phyloP scores from a whole-genome alignment of 176 grass and related monocot genomes.

The Avena eriantha region DNA sequence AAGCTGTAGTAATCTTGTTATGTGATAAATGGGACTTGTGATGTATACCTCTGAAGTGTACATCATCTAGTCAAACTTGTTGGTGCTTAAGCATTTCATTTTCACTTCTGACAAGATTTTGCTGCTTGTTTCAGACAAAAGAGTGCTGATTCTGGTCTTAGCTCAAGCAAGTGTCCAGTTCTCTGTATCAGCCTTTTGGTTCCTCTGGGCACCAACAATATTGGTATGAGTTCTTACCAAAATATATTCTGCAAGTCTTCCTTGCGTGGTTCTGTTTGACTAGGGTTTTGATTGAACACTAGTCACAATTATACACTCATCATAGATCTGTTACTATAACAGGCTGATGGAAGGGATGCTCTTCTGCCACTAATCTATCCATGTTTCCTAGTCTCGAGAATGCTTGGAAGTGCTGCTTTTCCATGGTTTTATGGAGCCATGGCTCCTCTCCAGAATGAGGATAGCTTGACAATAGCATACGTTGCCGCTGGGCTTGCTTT shows the following conservation, averaged over 20 bases:
- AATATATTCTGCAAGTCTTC: constrained; percentile 24
- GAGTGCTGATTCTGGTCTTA: constrained; percentile 74
- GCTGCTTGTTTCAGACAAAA: constrained; percentile 81
- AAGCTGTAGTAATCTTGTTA: neutral
- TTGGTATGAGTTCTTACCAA: constrained; percentile 60
- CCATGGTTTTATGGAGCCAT: constrained; percentile 70
- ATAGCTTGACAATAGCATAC: constrained; percentile 74
- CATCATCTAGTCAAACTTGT: neutral
- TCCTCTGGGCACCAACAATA: constrained; percentile 92
- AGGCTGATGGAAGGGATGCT: constrained; percentile 86
- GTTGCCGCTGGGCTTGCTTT: constrained; percentile 59
- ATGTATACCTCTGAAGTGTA: neutral
- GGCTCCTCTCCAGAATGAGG: constrained; percentile 57
- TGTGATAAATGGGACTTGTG: constrained; percentile 23
- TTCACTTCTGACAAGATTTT: constrained; percentile 28
- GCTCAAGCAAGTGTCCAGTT: constrained; percentile 95
- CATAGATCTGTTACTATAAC: constrained; percentile 40
- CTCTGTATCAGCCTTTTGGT: constrained; percentile 73
- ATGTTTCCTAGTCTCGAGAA: constrained; percentile 84
- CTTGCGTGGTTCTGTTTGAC: neutral
- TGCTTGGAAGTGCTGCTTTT: constrained; percentile 74
- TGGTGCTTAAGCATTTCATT: neutral
- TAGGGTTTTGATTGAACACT: constrained; percentile 15
- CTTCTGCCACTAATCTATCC: constrained; percentile 76
- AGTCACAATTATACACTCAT: neutral